Percentiles rank a stretch among this genome's conserved stretches.
These are phyloP conservation scores for Nicotiana sylvestris DNA, from an alignment of 257 asterid species.

Conservation along the genomic window DNA sequence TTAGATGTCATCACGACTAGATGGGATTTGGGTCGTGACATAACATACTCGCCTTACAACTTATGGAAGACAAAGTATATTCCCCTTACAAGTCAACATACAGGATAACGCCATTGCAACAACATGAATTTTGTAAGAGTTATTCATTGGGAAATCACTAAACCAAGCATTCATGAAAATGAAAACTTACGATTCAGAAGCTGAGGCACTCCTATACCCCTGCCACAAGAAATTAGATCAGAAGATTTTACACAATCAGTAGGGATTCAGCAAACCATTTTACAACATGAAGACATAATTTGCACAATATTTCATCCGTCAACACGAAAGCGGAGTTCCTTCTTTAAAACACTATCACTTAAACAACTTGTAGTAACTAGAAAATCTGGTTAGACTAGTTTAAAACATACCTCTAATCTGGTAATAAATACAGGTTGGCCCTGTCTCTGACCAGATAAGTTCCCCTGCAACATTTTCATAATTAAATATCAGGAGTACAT, in stretches of 20 bases:
- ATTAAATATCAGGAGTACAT: background rate
- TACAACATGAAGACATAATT: background rate
- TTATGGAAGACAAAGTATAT: background rate
- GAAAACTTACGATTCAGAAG: constrained; percentile 82
- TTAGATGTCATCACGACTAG: no score
- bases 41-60: background rate
- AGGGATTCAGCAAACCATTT: background rate
- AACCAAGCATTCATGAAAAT: constrained; percentile 20
- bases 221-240: constrained; percentile 32
- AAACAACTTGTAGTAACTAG: background rate
- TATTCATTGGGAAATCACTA: background rate
- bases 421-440: constrained; percentile 97
- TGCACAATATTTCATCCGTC: background rate
- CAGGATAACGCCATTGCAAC: background rate
- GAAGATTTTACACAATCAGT: background rate
- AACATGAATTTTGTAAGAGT: background rate
- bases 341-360: background rate
- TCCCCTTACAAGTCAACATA: background rate
- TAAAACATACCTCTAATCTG: constrained; percentile 70
- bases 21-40: no score
- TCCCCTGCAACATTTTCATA: constrained; percentile 54
- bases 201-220: constrained; percentile 96
- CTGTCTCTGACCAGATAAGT: constrained; percentile 94
- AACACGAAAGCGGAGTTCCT: background rate
- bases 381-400: background rate